Base-by-base conservation (phyloP, 2,329 filamentous ascomycete genomes). In the Colletotrichum acutatum region DNA sequence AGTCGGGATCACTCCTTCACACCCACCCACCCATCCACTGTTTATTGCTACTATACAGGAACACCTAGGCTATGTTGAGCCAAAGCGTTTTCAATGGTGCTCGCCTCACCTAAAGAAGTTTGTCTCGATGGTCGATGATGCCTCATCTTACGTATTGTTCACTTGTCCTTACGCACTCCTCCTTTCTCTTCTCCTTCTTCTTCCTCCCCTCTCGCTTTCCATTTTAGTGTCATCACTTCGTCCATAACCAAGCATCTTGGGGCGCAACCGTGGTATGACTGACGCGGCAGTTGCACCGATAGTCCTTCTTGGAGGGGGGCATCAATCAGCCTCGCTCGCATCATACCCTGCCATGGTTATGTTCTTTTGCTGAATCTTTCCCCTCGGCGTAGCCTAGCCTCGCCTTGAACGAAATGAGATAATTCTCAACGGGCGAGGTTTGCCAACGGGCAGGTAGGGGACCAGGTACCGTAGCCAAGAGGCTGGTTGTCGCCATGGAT, bases 201-300 rank as follows among this genome's bases (percentile, higher is more conserved):
- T 49, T 22, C 19, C 9, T 49, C 8, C 42, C 8, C 42, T 49
- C 42, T 11, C 42, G 2, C 42, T 49, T 49, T 49, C 9, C 26
- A 5, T 62, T 19, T 3, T 32, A 11, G 14, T 49, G 16, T 52
- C 11, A 4, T 16, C 37, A 46, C 11, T 14, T n/a, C 34, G 24
- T 30, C 16, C 7, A 46, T 16, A 30, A 16, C 16, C 30, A 28
- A 32, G 4, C 26, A 19, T 3, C 28, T 46, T 26, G 24, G 14
- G 37, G 28, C 46, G 22, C 32, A 24, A 28, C 22, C 8, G 22
- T 61, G 58, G 42, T 19, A 22, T 46, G 42, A 37, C 30, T 52
- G 60, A 62, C 60, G 42, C 60, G 42, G 42, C 57, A 60, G 32
- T 37, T 37, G 57, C 28, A n/a, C n/a, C n/a, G 42, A 49, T 46